Evolutionary conservation across 164 flowering plant genomes (phyloP).

Genomic region (Piper betle): DNA sequence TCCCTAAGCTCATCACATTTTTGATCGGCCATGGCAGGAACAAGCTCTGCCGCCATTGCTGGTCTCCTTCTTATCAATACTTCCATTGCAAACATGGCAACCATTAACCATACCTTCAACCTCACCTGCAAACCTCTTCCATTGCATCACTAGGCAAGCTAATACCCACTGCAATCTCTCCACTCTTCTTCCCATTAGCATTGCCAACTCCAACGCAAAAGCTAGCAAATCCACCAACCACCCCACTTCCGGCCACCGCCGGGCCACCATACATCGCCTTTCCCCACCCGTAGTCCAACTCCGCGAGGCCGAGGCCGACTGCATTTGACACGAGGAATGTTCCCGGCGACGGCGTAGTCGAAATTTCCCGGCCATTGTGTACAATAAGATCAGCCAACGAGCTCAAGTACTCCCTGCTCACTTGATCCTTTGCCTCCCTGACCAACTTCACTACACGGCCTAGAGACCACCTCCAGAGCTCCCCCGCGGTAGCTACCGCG

Average conservation of each 20-base stretch:
- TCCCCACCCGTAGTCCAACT: constrained; percentile 6
- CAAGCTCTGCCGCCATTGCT: too few relatives aligned
- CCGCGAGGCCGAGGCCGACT: not conserved
- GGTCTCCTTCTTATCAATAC: too few relatives aligned
- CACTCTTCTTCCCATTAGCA: not conserved
- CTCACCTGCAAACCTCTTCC: not conserved
- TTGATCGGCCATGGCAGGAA: too few relatives aligned
- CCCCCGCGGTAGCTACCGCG: constrained; percentile 7
- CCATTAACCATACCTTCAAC: not conserved
- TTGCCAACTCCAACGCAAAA: not conserved
- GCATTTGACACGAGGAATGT: constrained; percentile 34
- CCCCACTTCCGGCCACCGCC: not conserved
- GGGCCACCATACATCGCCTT: constrained; percentile 7
- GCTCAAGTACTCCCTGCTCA: constrained; percentile 18
- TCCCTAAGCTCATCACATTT: too few relatives aligned
- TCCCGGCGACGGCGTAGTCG: constrained; percentile 13
- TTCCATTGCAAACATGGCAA: too few relatives aligned
- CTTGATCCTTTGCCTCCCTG: constrained; percentile 9
- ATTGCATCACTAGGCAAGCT: not conserved
- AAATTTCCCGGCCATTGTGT: constrained; percentile 14
- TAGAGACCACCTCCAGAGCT: constrained; percentile 8
- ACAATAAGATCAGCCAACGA: constrained; percentile 17
- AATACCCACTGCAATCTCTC: not conserved
- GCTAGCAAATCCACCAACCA: not conserved
- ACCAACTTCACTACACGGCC: constrained; percentile 16